Base-by-base conservation (phyloP, 306 rosid species). In the Cucurbita maxima region DNA sequence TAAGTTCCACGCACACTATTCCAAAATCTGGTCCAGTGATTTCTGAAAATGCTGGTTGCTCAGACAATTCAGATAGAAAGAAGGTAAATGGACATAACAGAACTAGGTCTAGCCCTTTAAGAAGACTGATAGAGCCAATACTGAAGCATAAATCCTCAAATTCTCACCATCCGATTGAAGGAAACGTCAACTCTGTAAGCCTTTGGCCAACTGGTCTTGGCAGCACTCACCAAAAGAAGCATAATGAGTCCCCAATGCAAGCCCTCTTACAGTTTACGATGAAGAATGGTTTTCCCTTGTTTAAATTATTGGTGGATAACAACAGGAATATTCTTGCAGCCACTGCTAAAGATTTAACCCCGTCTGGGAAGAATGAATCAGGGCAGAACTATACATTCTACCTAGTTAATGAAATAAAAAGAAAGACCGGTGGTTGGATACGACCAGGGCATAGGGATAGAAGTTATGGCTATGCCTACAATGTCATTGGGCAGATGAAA, bases 401-500 rank as follows among this genome's bases (percentile, higher is more conserved):
- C 82, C 79, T 56, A 50, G 89, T 94, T 50, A 83, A 90, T 72
- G 96, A 94, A 86, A 78, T 87, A 6, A 94, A 89, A 88, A 87
- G 82, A 79, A 90, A 85, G 77, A 82, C 72, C n/a, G 83, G 97
- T 60, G 81, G 87, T 72, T 94, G 97, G 98, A 85, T 74, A 20
- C 86, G 79, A 69, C 89, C 83, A 34, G 86, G 90, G 84, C 82
- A 79, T 69, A 90, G 81, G 77, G 92, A 77, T 63, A 87, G 84
- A 78, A 82, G 75, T 50, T 78, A 79, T 71, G 87, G 83, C 58
- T 94, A 81, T 79, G 91, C 36, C 11, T 94, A 90, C 84, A 89
- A 84, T 61, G 79, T 85, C 44, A 81, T 85, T 38, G 97, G 95
- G 40, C 89, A 90, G 79, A 94, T 94, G 98, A 90, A 80, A 85